Evolutionary conservation across 2,329 filamentous ascomycete genomes (phyloP).

Genomic region (Fusarium metavorans): DNA sequence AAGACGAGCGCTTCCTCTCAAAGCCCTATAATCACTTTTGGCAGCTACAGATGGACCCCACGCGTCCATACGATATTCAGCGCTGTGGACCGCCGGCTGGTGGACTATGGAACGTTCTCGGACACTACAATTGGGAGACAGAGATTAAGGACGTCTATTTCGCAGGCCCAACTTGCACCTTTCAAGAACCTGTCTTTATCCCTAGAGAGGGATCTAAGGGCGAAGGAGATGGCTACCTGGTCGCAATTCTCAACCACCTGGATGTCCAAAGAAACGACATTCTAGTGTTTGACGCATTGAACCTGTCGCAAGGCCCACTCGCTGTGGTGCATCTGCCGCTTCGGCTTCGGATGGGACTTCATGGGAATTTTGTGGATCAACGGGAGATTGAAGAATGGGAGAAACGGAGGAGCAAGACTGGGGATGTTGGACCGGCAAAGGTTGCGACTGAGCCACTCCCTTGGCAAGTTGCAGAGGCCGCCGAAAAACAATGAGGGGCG

Average conservation of each 20-base stretch:
- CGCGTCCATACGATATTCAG: neutral
- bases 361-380: constrained; percentile 21
- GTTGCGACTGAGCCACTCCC: neutral
- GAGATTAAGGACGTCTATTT: constrained; percentile 5
- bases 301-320: constrained; percentile 1
- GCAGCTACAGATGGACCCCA: constrained; percentile 12
- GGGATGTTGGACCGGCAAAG: neutral
- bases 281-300: constrained; percentile 7
- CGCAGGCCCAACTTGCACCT: neutral
- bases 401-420: neutral
- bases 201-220: neutral
- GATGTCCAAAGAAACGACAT: constrained; percentile 16
- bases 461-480: neutral
- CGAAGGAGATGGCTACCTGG: constrained; percentile 3
- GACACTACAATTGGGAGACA: constrained; percentile 13
- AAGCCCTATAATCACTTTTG: constrained; percentile 24
- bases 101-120: constrained; percentile 14
- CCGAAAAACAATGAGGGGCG: neutral
- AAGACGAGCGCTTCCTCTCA: constrained; percentile 12
- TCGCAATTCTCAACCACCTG: constrained; percentile 16
- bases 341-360: constrained; percentile 15
- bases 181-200: constrained; percentile 17
- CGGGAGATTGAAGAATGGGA: constrained; percentile 20
- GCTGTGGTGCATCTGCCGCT: constrained; percentile 6
- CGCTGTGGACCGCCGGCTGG: constrained; percentile 15